phyloP scores from a whole-genome alignment of 768 basidiomycete species.

The Russula vinacea region DNA sequence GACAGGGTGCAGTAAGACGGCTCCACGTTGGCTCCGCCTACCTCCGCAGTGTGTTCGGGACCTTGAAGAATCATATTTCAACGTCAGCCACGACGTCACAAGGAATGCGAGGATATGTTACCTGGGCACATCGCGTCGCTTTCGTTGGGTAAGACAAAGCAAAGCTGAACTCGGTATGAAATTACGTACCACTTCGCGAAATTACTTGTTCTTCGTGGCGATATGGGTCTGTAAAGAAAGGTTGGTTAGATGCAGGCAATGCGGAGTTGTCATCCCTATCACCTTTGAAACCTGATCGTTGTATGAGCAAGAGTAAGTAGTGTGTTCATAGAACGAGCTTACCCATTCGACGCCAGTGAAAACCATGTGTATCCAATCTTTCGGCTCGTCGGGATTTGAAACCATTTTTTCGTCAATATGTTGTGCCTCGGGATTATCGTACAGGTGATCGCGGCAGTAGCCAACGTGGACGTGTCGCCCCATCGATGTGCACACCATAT shows the following conservation, averaged over 20 bases:
- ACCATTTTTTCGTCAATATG: slow-evolving; percentile 45
- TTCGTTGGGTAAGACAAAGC: not conserved
- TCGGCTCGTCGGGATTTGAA: slow-evolving; percentile 47
- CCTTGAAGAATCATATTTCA: slow-evolving; percentile 36
- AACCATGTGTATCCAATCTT: slow-evolving; percentile 55
- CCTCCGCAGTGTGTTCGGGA: slow-evolving; percentile 45
- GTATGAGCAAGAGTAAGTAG: slow-evolving; percentile 2
- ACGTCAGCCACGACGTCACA: not conserved
- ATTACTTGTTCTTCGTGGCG: slow-evolving; percentile 52
- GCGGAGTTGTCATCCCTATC: not conserved
- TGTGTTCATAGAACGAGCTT: slow-evolving; percentile 27
- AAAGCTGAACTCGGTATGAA: not conserved
- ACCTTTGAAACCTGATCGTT: slow-evolving; percentile 52
- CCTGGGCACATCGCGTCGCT: slow-evolving; percentile 55
- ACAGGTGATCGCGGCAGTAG: slow-evolving; percentile 48
- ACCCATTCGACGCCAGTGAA: slow-evolving; percentile 61
- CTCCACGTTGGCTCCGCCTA: slow-evolving; percentile 35
- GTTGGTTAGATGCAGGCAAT: not conserved
- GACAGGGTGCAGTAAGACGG: slow-evolving; percentile 55
- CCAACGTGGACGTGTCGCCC: slow-evolving; percentile 59
- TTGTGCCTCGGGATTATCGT: slow-evolving; percentile 45
- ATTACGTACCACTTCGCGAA: slow-evolving; percentile 52
- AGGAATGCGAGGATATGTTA: slow-evolving; percentile 24
- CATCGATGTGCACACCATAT: slow-evolving; percentile 53
- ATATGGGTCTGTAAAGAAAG: slow-evolving; percentile 48